Evolutionary conservation across 1,284 basidiomycete genomes (phyloP), one percentile per base, ranked within the genome.

Genomic region (Inonotus hispidus): DNA sequence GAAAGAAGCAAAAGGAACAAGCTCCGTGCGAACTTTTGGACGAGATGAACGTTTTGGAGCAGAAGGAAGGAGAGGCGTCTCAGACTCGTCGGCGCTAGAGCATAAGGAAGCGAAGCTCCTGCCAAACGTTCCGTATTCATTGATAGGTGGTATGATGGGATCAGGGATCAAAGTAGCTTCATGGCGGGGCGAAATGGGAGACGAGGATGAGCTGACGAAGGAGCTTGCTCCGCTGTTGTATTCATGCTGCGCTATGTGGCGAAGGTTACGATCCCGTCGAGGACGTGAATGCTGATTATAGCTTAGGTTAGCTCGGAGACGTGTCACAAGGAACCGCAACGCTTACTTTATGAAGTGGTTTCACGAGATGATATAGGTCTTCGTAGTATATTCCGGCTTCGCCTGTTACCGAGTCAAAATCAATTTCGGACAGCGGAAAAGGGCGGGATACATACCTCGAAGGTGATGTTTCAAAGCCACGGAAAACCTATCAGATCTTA

Each of bases 381-480:
- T 83, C 79, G 62, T 82, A 84, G 61, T 83, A 82, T 21, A 84
- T 82, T 0, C 82, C 82, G 19, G 76, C 70, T 70, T 84, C 83
- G 1, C 81, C 75, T 76, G 56, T 2, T 7, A 2, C 39, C 27
- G 32, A 8, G 21, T 21, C 23, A 13, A 13, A 52, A 46, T 29
- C 23, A 16, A 2, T 25, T 46, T 19, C 37, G 32, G 11, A 5
- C 21, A n/a, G 50, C 43, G 41, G 37, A 23, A 23, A 19, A 16
- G 23, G 46, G 66, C 29, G 62, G 2, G 19, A 5, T 2, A 2
- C 32, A 4, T n/a, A 79, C 82, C 81, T 67, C 85, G 75, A 27
- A 87, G 70, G 68, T 87, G 83, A 67, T 87, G 85, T 67, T 88
- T 87, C n/a, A 86, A 61, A 0, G 85, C 76, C n/a, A 86, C 75